Evolutionary conservation across 2,329 filamentous ascomycete genomes (phyloP).

Genomic region (Diaporthe sp.): DNA sequence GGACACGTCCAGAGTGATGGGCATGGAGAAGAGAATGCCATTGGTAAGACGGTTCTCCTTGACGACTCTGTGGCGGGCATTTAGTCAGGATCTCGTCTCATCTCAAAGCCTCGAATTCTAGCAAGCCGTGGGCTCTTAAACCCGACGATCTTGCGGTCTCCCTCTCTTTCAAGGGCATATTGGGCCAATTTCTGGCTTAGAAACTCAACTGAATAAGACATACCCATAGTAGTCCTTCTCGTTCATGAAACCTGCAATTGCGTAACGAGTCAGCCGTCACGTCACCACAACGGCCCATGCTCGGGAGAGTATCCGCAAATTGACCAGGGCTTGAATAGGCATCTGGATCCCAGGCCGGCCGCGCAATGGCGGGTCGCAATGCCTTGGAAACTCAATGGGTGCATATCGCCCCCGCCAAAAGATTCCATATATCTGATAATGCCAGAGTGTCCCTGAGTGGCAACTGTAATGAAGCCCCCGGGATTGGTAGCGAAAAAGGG

Average conservation of each 20-base stretch:
- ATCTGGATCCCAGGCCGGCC: constrained; percentile 8
- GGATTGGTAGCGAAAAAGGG: not conserved
- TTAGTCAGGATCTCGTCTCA: constrained; percentile 20
- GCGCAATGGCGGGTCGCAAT: constrained; percentile 35
- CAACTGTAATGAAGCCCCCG: not conserved
- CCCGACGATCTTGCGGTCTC: not conserved
- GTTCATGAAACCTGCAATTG: constrained; percentile 86
- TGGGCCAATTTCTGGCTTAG: not conserved
- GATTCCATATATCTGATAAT: not conserved
- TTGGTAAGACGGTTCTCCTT: constrained; percentile 87
- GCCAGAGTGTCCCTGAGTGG: constrained; percentile 4
- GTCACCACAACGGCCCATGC: constrained; percentile 28
- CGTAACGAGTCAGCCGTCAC: constrained; percentile 35
- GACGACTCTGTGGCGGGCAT: constrained; percentile 75
- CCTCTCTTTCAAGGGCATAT: not conserved
- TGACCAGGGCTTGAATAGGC: constrained; percentile 27
- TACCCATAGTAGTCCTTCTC: constrained; percentile 97
- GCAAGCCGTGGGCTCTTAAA: not conserved
- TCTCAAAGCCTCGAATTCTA: not conserved
- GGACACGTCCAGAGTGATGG: constrained; percentile 91
- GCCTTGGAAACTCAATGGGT: constrained; percentile 19
- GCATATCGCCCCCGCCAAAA: constrained; percentile 33
- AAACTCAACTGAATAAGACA: constrained; percentile 45
- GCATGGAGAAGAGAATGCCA: constrained; percentile 95
- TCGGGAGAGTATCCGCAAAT: constrained; percentile 13